Evolutionary conservation across 2,329 filamentous ascomycete species (phyloP), one percentile per base, ranked within the genome.

Genomic region (Penicillium sclerotiorum): DNA sequence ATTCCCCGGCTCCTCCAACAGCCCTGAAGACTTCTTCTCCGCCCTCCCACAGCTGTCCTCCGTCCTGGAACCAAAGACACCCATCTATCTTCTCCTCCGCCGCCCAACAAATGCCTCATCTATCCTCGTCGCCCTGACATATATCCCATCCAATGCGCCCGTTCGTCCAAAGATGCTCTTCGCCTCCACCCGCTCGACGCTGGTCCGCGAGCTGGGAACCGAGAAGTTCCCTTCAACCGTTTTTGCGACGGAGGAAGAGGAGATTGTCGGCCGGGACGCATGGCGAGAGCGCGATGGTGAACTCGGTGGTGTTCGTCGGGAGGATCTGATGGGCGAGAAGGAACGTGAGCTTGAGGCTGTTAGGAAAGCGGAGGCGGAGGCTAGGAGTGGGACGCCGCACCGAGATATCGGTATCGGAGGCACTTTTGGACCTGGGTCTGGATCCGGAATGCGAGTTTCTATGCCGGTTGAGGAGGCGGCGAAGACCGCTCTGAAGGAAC

Each of bases 151-250:
- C 52, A 73, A 82, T 38, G 83, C 84, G 5, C 81, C 81, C 0
- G 84, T 86, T 30, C 80, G 84, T 28, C 77, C 83, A 52, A 87
- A 87, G 70, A 87, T 82, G 66, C 77, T 87, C 27, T 86, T 86
- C 68, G 84, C 84, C 13, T 79, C 78, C n/a, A 86, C 84, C 30
- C 78, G 83, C 3, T 69, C 83, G 25, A 84, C 82, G 1, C 72
- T 87, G 12, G 74, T 79, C 13, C 72, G 83, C 5, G 83, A 85
- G 61, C 72, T 87, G 20, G 84, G 84, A 36, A 76, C 77, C 40
- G 83, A 86, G 68, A 77, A 83, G 53, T 86, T 87, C 66, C 62
- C 72, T 4, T 77, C 80, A 44, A 81, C 74, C 3, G 62, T 86
- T 45, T 86, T 86, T 63, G 79, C 77, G 9, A 85, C 83, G 1